These are phyloP conservation scores for Xerocomus brunneocitrinus DNA, from an alignment of 768 basidiomycete species.

Conservation along the genomic window DNA sequence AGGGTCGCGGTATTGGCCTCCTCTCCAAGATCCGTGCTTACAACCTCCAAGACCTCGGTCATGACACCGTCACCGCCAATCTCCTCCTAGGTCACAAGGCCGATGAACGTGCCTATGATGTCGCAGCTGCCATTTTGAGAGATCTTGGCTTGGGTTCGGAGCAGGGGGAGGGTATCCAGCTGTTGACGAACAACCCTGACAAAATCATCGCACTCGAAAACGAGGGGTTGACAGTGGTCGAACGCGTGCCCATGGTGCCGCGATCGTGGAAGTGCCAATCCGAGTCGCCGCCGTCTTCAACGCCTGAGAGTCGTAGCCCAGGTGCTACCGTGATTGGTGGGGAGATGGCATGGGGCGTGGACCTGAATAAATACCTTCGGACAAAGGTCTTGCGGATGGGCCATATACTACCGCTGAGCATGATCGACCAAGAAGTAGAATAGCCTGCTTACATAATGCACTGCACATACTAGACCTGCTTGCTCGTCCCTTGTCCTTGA, in stretches of 20 bases:
- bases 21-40: conserved; percentile 95
- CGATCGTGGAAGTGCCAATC: conserved; percentile 61
- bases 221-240: conserved; percentile 74
- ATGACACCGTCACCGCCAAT: conserved; percentile 98
- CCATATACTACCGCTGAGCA: conserved; percentile 68
- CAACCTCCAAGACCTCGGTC: conserved; percentile 95
- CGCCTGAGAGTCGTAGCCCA: conserved; percentile 34
- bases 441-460: conserved; percentile 16
- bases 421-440: conserved; percentile 11
- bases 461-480: background rate
- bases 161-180: conserved; percentile 54
- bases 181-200: conserved; percentile 97
- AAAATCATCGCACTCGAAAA: conserved; percentile 84
- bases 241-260: conserved; percentile 93
- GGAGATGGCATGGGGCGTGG: conserved; percentile 69
- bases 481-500: background rate
- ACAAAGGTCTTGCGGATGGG: conserved; percentile 99
- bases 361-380: conserved; percentile 90
- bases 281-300: conserved; percentile 3
- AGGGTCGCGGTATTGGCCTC: conserved; percentile 95
- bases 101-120: conserved; percentile 89
- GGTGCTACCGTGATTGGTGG: conserved; percentile 83
- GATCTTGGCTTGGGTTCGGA: conserved; percentile 76
- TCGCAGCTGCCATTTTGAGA: conserved; percentile 84
- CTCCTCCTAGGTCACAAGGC: conserved; percentile 91